Percentiles rank a stretch among this genome's conserved stretches.
Evolutionary conservation across 345 rosid species (phyloP).

Genomic region (Draba incana): DNA sequence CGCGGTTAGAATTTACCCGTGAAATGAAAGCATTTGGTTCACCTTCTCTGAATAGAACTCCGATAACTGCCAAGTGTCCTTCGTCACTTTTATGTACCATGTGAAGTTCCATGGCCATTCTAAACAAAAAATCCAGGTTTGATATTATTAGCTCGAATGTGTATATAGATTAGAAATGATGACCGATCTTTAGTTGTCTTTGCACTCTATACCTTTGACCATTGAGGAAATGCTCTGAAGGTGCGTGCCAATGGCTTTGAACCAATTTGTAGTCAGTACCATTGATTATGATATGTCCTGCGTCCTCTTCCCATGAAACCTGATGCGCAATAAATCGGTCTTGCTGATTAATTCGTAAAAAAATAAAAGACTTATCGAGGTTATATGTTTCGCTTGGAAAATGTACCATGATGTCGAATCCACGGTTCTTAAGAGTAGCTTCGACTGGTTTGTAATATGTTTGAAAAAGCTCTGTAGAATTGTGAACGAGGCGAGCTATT

Average conservation of each 20-base stretch:
- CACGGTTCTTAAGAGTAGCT: slow-evolving; percentile 60
- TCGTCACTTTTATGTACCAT: slow-evolving; percentile 51
- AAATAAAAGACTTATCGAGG: background rate
- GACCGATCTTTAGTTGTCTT: background rate
- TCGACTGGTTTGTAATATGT: slow-evolving; percentile 57
- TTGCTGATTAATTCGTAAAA: slow-evolving; percentile 5
- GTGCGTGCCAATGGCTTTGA: slow-evolving; percentile 78
- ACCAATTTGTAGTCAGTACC: slow-evolving; percentile 48
- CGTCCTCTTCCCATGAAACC: slow-evolving; percentile 33
- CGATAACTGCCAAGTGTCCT: slow-evolving; percentile 53
- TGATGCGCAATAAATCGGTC: slow-evolving; percentile 26
- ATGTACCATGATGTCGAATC: slow-evolving; percentile 65
- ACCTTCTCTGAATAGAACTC: slow-evolving; percentile 61
- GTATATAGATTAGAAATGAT: background rate
- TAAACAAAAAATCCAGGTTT: background rate
- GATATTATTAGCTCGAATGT: slow-evolving; percentile 1
- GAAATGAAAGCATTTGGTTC: slow-evolving; percentile 61
- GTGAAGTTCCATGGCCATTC: slow-evolving; percentile 67
- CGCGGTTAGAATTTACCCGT: slow-evolving; percentile 41
- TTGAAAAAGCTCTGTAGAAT: slow-evolving; percentile 27
- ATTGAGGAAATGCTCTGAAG: slow-evolving; percentile 68
- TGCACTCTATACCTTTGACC: slow-evolving; percentile 49
- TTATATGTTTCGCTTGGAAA: background rate
- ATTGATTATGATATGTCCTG: slow-evolving; percentile 54
- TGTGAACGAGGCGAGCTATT: slow-evolving; percentile 31